Base-by-base conservation (phyloP, 2,329 filamentous ascomycete genomes). In the Colletotrichum scovillei region DNA sequence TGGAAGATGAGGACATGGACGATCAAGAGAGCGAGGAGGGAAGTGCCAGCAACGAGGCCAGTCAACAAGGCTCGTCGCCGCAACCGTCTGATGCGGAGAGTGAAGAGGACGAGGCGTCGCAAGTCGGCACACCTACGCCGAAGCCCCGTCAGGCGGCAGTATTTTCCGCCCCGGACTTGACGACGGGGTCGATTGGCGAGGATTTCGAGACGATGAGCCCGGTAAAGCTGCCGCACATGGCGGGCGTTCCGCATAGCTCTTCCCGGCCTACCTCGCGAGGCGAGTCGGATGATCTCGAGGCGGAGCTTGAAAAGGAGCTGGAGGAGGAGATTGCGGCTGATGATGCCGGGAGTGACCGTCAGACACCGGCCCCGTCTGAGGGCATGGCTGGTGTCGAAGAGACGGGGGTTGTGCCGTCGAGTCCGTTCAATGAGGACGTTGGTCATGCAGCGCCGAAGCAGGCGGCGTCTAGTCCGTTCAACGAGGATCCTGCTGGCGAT, bases 141-240 rank as follows among this genome's bases (percentile, higher is more conserved):
- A 73, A 62, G 19, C 62, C 67, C 26, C 55, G 67, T 12, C 26
- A 28, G 22, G 28, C 46, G n/a, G 52, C 19, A 42, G 38, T 19
- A 11, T 28, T 16, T 24, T 32, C 24, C n/a, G 57, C 55, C n/a
- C 60, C 35, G 26, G 60, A 66, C 2, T 42, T 73, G 35, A 73
- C 71, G 1, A 56, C 60, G 24, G 32, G 26, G 5, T 57, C 60
- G 16, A 26, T 73, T 14, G 65, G 52, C 32, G 57, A 73, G 7
- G 72, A 68, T 16, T 30, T 75, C 2, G 74, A 75, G n/a, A 72
- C 64, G 0, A 74, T 75, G 72, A 75, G 74, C n/a, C 74, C 74
- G 7, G 58, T 75, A 32, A 55, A 49, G 35, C 24, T 66, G 26
- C 60, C 67, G n/a, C 74, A 63, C 11, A 14, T 32, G 11, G 26